Evolutionary conservation across 768 basidiomycete species (phyloP).

Genomic region (Agaricus blazei): DNA sequence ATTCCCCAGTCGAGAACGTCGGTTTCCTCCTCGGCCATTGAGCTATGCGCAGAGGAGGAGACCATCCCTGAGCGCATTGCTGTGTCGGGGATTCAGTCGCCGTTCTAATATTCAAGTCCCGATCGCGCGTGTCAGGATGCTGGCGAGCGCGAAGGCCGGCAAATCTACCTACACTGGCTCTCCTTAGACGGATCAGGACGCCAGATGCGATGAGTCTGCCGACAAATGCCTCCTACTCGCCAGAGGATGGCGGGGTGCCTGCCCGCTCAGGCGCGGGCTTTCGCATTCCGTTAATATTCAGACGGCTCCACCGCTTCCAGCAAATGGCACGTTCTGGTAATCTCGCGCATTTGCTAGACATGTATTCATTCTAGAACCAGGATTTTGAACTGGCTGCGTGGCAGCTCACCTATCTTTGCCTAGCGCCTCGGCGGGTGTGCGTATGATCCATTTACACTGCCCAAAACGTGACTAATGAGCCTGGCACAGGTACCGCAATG

Average conservation of each 20-base stretch:
- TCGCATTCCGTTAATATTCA: slow-evolving; percentile 69
- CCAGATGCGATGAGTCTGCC: slow-evolving; percentile 36
- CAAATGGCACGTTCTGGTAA: slow-evolving; percentile 62
- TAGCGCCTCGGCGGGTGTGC: slow-evolving; percentile 89
- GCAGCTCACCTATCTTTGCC: slow-evolving; percentile 91
- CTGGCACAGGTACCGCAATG: slow-evolving; percentile 76
- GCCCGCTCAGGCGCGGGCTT: slow-evolving; percentile 6
- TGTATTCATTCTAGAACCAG: slow-evolving; percentile 31
- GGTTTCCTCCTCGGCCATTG: slow-evolving; percentile 63
- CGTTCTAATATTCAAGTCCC: slow-evolving; percentile 20
- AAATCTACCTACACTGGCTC: slow-evolving; percentile 26
- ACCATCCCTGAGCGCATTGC: slow-evolving; percentile 5
- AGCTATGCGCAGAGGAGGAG: slow-evolving; percentile 14
- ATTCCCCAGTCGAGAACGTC: slow-evolving; percentile 68
- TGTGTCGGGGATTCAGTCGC: slow-evolving; percentile 16
- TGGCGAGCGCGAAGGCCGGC: too few species aligned
- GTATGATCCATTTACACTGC: slow-evolving; percentile 14
- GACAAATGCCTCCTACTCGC: slow-evolving; percentile 30
- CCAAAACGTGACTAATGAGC: slow-evolving; percentile 3
- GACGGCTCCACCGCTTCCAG: slow-evolving; percentile 73
- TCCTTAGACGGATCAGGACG: slow-evolving; percentile 30
- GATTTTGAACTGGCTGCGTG: slow-evolving; percentile 97
- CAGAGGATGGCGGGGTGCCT: slow-evolving; percentile 33
- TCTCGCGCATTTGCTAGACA: slow-evolving; percentile 1
- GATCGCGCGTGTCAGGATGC: slow-evolving; percentile 8